Conservation (phyloP, 305 asterid genomes). For the Rubia tinctorum region DNA sequence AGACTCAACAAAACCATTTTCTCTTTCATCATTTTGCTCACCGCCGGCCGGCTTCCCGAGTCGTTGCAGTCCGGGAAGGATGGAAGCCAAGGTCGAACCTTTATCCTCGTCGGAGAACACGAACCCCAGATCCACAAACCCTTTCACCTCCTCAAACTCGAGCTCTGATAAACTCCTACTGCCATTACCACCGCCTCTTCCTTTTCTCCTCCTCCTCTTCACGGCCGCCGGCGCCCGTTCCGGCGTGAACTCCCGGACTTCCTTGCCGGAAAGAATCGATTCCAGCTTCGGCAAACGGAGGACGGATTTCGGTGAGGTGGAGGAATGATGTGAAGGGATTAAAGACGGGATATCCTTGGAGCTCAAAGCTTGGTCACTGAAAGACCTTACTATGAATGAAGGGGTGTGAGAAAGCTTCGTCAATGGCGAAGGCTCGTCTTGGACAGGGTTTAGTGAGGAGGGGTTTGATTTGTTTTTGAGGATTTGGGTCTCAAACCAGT, state of each 20-base stretch:
- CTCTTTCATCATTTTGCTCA: neutral
- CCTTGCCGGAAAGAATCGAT: conserved; percentile 56
- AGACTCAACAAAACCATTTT: neutral
- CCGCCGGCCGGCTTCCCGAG: too few relatives aligned
- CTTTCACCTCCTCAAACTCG: conserved; percentile 55
- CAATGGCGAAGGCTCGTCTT: conserved; percentile 3
- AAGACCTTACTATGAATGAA: conserved; percentile 36
- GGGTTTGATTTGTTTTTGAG: conserved; percentile 23
- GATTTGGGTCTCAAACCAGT: conserved; percentile 43
- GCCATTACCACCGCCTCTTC: conserved; percentile 8
- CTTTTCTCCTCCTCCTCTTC: conserved; percentile 7
- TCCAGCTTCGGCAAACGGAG: conserved; percentile 41
- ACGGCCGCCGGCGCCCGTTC: neutral
- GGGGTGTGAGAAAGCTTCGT: conserved; percentile 31
- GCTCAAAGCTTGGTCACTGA: conserved; percentile 15
- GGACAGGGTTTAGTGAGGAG: neutral
- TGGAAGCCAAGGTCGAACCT: conserved; percentile 47
- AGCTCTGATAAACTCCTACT: conserved; percentile 62
- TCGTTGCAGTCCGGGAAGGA: conserved; percentile 60
- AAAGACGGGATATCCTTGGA: too few relatives aligned
- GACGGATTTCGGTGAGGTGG: conserved; percentile 35
- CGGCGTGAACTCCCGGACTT: conserved; percentile 20
- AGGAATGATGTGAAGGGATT: too few relatives aligned
- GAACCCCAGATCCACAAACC: conserved; percentile 83
- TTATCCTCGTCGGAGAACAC: conserved; percentile 55